Evolutionary conservation across 2,329 filamentous ascomycete genomes (phyloP).

Genomic region (Piedraia hortae): DNA sequence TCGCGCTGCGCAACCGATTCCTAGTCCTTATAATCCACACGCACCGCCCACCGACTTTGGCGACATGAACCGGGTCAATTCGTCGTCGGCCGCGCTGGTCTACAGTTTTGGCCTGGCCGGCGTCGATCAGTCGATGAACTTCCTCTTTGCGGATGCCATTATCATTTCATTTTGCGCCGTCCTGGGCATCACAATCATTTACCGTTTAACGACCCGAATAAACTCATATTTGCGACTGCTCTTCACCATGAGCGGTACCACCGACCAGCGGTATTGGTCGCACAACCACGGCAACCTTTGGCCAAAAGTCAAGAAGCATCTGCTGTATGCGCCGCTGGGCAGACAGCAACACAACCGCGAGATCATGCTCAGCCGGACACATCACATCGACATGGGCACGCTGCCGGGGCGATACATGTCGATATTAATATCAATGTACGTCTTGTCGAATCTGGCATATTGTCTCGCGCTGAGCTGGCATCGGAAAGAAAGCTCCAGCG

Average conservation of each 20-base stretch:
- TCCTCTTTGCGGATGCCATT: slow-evolving; percentile 19
- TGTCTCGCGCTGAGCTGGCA: slow-evolving; percentile 39
- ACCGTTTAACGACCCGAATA: slow-evolving; percentile 17
- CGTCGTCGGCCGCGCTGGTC: slow-evolving; percentile 3
- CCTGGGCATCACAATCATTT: slow-evolving; percentile 14
- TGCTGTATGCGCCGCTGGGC: slow-evolving; percentile 44
- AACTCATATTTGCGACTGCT: slow-evolving; percentile 20
- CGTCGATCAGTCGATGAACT: slow-evolving; percentile 22
- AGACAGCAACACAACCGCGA: slow-evolving; percentile 52
- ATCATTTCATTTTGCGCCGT: slow-evolving; percentile 13
- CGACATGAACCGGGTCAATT: slow-evolving; percentile 1
- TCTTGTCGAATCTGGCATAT: slow-evolving; percentile 50
- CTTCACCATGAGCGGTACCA: slow-evolving; percentile 16
- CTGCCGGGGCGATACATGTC: slow-evolving; percentile 56
- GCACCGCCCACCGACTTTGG: slow-evolving; percentile 3
- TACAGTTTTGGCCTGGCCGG: slow-evolving; percentile 18
- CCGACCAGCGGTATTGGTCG: slow-evolving; percentile 19
- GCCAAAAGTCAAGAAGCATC: slow-evolving; percentile 34
- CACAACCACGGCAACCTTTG: slow-evolving; percentile 18
- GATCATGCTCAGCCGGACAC: slow-evolving; percentile 35
- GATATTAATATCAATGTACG: slow-evolving; percentile 37
- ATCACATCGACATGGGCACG: slow-evolving; percentile 37
- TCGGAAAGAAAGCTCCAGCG: slow-evolving; percentile 19
- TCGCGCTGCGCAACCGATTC: no score
- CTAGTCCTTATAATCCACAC: neutral